Evolutionary conservation across 345 rosid species (phyloP).

Genomic region (Corymbia maculata): DNA sequence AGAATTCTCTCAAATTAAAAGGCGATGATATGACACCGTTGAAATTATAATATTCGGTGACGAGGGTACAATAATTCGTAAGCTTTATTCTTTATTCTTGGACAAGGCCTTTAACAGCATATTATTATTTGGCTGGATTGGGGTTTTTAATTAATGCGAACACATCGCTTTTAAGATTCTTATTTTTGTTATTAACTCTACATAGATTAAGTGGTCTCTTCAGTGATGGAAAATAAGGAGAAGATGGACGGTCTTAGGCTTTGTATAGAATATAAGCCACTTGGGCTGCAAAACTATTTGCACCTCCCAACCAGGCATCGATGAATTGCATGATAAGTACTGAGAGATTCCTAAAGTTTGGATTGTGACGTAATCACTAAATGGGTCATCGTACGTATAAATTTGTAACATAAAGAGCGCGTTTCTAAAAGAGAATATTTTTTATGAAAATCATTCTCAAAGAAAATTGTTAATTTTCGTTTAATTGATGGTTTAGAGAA

Average conservation of each 20-base stretch:
- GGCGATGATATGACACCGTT: background rate
- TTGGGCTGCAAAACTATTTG: background rate
- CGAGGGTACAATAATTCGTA: background rate
- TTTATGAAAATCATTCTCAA: background rate
- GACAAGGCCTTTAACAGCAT: background rate
- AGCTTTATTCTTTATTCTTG: background rate
- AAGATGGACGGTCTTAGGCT: background rate
- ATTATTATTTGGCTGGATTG: background rate
- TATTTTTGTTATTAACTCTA: background rate
- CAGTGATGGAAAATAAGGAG: background rate
- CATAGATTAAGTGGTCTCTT: background rate
- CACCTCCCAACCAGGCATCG: background rate
- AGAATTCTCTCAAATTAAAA: background rate
- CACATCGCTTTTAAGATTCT: background rate
- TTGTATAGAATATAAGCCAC: background rate
- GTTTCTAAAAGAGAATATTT: background rate
- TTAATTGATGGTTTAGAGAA: background rate
- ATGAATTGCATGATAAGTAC: background rate
- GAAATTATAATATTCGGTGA: background rate
- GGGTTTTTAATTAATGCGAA: background rate
- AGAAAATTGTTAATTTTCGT: background rate
- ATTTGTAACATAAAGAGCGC: background rate
- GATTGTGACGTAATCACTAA: background rate
- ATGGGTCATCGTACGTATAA: background rate
- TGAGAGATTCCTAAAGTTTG: background rate